A percentile compares a stretch with the other conserved stretches of the same genome.
phyloP scores from a whole-genome alignment of 2,329 filamentous ascomycete species.

The Botryotinia globosa region DNA sequence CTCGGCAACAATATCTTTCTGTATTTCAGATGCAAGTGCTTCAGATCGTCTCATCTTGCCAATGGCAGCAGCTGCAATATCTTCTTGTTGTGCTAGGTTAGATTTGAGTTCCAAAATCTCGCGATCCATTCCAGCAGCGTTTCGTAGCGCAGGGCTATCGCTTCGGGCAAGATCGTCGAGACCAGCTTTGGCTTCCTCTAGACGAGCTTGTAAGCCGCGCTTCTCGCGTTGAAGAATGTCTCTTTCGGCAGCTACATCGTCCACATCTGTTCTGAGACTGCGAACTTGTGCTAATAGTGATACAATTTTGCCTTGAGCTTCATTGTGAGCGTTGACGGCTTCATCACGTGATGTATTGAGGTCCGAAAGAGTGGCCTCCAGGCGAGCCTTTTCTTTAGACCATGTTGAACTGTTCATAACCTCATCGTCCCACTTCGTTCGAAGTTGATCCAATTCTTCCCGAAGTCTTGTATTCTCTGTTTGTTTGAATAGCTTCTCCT shows the following conservation, averaged over 20 bases:
- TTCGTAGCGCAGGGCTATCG: conserved; percentile 82
- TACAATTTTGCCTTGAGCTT: conserved; percentile 91
- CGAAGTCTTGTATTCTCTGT: conserved; percentile 82
- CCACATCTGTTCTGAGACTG: conserved; percentile 75
- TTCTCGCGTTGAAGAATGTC: conserved; percentile 86
- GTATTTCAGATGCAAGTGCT: conserved; percentile 79
- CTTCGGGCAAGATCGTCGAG: conserved; percentile 84
- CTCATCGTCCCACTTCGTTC: conserved; percentile 97
- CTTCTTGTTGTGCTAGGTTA: conserved; percentile 85
- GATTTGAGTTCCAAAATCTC: conserved; percentile 89
- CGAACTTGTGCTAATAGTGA: conserved; percentile 87
- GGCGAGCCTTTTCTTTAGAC: conserved; percentile 93
- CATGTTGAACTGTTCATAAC: conserved; percentile 96
- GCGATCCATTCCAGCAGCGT: conserved; percentile 83
- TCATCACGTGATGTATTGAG: conserved; percentile 90
- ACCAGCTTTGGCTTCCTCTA: conserved; percentile 83
- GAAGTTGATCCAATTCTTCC: conserved; percentile 93
- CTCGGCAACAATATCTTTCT: conserved; percentile 86
- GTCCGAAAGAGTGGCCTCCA: conserved; percentile 86
- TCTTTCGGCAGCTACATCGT: conserved; percentile 81
- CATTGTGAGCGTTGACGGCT: conserved; percentile 87
- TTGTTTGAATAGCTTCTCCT: conserved; percentile 82
- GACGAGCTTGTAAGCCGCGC: conserved; percentile 77
- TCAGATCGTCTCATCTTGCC: conserved; percentile 97
- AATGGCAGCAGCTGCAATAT: conserved; percentile 84